Evolutionary conservation across 106 monocot genomes (phyloP).

Genomic region (Phalaenopsis aphrodite): DNA sequence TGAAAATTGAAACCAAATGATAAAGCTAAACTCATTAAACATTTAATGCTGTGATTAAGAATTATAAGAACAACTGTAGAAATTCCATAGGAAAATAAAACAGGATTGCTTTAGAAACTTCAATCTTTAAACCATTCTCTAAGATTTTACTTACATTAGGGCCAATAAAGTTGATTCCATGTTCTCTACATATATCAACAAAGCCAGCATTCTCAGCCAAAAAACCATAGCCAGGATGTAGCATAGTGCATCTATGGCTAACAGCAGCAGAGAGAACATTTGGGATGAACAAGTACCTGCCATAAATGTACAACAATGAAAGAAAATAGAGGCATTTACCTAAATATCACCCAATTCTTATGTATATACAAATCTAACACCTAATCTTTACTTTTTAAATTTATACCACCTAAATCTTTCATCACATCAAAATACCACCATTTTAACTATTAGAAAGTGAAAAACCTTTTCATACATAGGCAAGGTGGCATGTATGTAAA

Average conservation of each 20-base stretch:
- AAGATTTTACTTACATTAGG: conserved; percentile 61
- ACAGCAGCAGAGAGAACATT: conserved; percentile 91
- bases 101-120: too few species aligned
- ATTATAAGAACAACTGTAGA: not conserved
- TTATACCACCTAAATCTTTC: too few species aligned
- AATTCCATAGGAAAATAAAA: not conserved
- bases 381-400: too few species aligned
- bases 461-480: too few species aligned
- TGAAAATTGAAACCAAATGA: not conserved
- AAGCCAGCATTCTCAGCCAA: conserved; percentile 90
- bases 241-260: conserved; percentile 80
- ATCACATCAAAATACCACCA: too few species aligned
- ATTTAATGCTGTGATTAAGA: not conserved
- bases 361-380: too few species aligned
- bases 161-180: conserved; percentile 93
- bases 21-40: not conserved
- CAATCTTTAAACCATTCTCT: not conserved
- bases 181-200: conserved; percentile 87
- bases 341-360: too few species aligned
- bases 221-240: conserved; percentile 96
- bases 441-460: too few species aligned
- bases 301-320: conserved; percentile 8
- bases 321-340: not conserved
- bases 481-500: too few species aligned
- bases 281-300: conserved; percentile 71